Evolutionary conservation across 2,329 filamentous ascomycete genomes (phyloP), one percentile per base, ranked within the genome.

Genomic region (Phyllosticta ampelicida): DNA sequence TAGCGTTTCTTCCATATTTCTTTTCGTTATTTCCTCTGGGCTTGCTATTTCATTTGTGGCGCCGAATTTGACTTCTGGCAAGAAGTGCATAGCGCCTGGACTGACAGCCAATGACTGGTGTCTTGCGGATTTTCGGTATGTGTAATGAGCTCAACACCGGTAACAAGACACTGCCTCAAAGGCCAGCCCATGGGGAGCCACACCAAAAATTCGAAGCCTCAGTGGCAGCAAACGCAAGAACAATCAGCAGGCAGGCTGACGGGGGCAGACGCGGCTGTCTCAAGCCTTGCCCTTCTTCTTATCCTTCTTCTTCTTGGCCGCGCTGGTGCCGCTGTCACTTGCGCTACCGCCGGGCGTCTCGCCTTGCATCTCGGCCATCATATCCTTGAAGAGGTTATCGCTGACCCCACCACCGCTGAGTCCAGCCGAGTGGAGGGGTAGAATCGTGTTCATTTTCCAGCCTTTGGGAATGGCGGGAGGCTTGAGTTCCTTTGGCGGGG

Each of bases 371-470:
- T 95, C 90, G 67, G 85, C 86, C 91, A 97, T 96, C 80, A 96
- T 95, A 65, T 96, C 91, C 77, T 94, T 90, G 68, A 97, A 85
- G 61, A 96, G 83, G 68, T 97, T 95, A 72, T 99, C 94, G 62
- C 85, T 91, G 10, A 97, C 89, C 36, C 94, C 94, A 10, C 94
- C 94, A 9, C 94, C 94, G 56, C 88, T 94, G 74, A 97, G 81
- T 18, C 90, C 94, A 0, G 91, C 85, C 62, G 88, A 95, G 68
- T 95, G 87, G 63, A 95, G 85, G 20, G 94, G 94, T 63, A 99
- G 70, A 60, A 96, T 84, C 60, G 82, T 84, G 61, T 84, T 84
- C 72, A 97, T 86, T 77, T 95, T 96, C 89, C 90, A 96, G 44
- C 92, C 92, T 56, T 88, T 80, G 18, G 94, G 94, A 26, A 77